Evolutionary conservation across 805 yeast genomes (phyloP), one percentile per base, ranked within the genome.

Genomic region (Candida manassasensis): DNA sequence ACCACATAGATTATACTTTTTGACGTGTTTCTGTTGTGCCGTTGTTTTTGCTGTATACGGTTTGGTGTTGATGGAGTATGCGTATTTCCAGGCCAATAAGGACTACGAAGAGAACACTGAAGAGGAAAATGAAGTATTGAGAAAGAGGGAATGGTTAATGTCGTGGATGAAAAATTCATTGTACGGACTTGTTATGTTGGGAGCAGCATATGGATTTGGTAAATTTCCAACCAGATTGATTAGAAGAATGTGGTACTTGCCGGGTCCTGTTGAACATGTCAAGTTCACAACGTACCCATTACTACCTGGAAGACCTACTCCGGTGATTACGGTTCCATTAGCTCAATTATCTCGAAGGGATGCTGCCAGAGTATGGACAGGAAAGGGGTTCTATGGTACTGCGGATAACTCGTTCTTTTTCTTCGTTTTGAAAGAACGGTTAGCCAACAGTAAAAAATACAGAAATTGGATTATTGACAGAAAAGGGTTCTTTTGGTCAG

Each of bases 401-500:
- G 72, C 84, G 17, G 88, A 84, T 56, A 74, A 78, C 31, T 67
- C 84, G 2, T 71, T 84, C 35, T 85, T 85, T 55, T 79, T 82
- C 68, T 81, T 84, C 51, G 73, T 82, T 31, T 57, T 86, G 44
- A 78, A 75, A 54, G 90, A 84, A 48, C 57, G 63, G 15, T 71
- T 73, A 14, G 37, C 41, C 10, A 46, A 43, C n/a, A 18, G 22
- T 6, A 42, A 45, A 3, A 52, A 46, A 17, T 35, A 37, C 7
- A 65, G 75, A 26, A 86, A 84, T 16, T 85, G 89, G 86, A 61
- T 82, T 12, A 82, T 84, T 13, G 95, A 86, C 53, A 69, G 95
- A 45, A 80, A 78, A 48, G 95, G 95, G 9, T 86, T 87, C 68
- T 86, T 84, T 62, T 86, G 95, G 95, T 89, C 93, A 21, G 95